A percentile compares a stretch with the other conserved stretches of the same genome.
Evolutionary conservation across 179 eudicot genomes (phyloP).

Genomic region (Heliamphora pulchella): DNA sequence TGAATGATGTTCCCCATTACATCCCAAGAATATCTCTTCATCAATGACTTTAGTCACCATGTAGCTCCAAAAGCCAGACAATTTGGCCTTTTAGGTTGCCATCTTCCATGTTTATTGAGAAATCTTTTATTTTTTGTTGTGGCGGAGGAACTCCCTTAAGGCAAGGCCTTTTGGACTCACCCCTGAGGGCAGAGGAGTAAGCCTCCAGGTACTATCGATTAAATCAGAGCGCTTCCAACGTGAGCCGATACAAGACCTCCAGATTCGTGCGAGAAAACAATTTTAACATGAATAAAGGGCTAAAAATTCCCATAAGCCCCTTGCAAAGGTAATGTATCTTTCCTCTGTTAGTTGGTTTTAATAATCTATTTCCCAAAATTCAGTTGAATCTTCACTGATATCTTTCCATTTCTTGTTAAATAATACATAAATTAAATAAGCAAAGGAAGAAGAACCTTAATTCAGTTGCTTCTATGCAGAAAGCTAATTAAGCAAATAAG

Average conservation of each 20-base stretch:
- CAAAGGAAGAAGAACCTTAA: not conserved
- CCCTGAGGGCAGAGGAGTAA: too few relatives aligned
- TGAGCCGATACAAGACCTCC: too few relatives aligned
- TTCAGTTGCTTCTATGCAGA: too few relatives aligned
- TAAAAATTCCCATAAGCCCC: not conserved
- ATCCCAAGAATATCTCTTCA: not conserved
- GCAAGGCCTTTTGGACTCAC: too few relatives aligned
- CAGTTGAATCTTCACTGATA: not conserved
- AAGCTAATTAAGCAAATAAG: not conserved
- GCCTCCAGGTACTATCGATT: too few relatives aligned
- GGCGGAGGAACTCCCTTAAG: too few relatives aligned
- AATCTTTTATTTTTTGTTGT: not conserved
- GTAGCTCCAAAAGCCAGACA: not conserved
- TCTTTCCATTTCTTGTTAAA: not conserved
- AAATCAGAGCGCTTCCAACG: too few relatives aligned
- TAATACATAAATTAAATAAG: not conserved
- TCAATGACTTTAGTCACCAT: not conserved
- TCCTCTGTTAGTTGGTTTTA: not conserved
- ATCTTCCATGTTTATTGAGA: not conserved
- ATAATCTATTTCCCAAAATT: not conserved
- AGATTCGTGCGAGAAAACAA: not conserved
- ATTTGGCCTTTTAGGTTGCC: not conserved
- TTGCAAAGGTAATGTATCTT: not conserved
- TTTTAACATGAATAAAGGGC: not conserved
- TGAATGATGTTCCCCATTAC: not conserved